phyloP scores from a whole-genome alignment of 108 stramenopile genomes.

The Seminavis robusta region DNA sequence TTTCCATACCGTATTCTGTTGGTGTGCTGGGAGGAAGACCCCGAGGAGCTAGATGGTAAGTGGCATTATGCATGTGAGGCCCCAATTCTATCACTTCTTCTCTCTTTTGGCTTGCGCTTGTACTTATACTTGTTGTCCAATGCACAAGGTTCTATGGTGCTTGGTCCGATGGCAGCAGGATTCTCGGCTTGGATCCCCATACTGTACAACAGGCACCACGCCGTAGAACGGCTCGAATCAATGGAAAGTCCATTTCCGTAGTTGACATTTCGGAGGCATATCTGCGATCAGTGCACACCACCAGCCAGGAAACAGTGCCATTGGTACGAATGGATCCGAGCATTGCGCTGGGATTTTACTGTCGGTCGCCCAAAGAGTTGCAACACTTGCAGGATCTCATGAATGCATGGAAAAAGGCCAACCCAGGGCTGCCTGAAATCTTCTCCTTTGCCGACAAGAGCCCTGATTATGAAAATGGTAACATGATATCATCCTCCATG shows the following conservation, averaged over 20 bases:
- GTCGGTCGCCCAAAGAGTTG: slow-evolving; percentile 63
- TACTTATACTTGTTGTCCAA: no score
- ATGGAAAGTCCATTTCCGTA: slow-evolving; percentile 8
- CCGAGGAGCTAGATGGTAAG: slow-evolving; percentile 84
- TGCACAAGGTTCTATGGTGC: slow-evolving; percentile 90
- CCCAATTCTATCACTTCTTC: no score
- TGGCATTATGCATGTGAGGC: no score
- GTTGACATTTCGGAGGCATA: slow-evolving; percentile 63
- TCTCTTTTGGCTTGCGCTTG: no score
- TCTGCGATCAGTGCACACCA: slow-evolving; percentile 67
- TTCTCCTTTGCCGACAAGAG: slow-evolving; percentile 62
- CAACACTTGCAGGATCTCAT: slow-evolving; percentile 35
- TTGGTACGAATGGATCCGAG: slow-evolving; percentile 83
- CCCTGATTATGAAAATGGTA: slow-evolving; percentile 72
- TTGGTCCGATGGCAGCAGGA: slow-evolving; percentile 51
- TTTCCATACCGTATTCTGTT: slow-evolving; percentile 77
- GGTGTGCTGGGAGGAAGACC: slow-evolving; percentile 88
- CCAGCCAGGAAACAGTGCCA: slow-evolving; percentile 43
- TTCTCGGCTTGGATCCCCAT: slow-evolving; percentile 89
- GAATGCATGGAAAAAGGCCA: slow-evolving; percentile 23
- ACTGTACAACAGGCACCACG: slow-evolving; percentile 71
- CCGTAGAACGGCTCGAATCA: slow-evolving; percentile 22
- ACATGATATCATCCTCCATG: no score
- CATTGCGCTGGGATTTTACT: slow-evolving; percentile 85
- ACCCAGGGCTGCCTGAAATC: slow-evolving; percentile 47